Base-by-base conservation (phyloP, 1,284 basidiomycete genomes). In the Puccinia coronata region DNA sequence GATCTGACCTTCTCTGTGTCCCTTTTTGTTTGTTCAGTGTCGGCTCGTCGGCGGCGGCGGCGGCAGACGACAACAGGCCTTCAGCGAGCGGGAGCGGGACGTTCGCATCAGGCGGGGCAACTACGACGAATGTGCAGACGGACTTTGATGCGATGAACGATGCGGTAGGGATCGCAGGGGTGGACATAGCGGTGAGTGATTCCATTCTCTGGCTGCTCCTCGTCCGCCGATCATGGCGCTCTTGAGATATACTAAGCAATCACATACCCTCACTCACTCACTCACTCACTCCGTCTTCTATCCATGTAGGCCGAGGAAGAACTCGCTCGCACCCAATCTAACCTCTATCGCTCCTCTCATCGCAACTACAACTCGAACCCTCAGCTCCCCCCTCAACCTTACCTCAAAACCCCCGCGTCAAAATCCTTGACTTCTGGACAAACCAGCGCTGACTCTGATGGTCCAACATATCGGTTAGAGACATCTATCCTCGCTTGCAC, bases 151-250 rank as follows among this genome's bases (percentile, higher is more conserved):
- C 91, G 5, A 84, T 94, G 65, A 93, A 92, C 81, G 92, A 94
- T 84, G 92, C 92, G 1, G 86, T 93, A 3, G 92, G 92, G 6
- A 92, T 92, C 84, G 92, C 92, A 18, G 92, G 92, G 20, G 92
- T 94, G 9, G 92, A 94, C 87, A 87, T 93, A 51, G 87, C 91
- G 84, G 92, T 92, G 84, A 83, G 88, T 87, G n/a, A n/a, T n/a
- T n/a, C n/a, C n/a, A n/a, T n/a, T n/a, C n/a, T n/a, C n/a, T n/a
- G n/a, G n/a, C n/a, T n/a, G n/a, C n/a, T n/a, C n/a, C n/a, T n/a
- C n/a, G n/a, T n/a, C n/a, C n/a, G n/a, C n/a, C n/a, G n/a, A n/a
- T n/a, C n/a, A n/a, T n/a, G n/a, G n/a, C n/a, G n/a, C n/a, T n/a
- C n/a, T n/a, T n/a, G n/a, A n/a, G n/a, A n/a, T n/a, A n/a, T n/a